These are phyloP conservation scores for Casuarina glauca DNA, from an alignment of 306 rosid species.

Conservation along the genomic window DNA sequence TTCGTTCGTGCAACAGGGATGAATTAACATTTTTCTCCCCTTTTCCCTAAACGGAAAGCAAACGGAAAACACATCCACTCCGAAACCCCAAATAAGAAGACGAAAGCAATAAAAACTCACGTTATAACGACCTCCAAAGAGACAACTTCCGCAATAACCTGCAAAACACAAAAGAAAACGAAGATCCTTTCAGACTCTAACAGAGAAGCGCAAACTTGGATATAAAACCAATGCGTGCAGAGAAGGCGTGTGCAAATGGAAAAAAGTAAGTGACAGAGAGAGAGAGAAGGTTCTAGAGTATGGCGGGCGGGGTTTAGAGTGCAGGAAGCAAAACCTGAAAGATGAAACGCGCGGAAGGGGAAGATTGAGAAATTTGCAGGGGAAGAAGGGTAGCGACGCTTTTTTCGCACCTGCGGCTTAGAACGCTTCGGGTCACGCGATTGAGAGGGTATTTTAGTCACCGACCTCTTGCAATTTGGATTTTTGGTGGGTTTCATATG, in stretches of 20 bases:
- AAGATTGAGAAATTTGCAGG: slow-evolving; percentile 28
- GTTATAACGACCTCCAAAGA: slow-evolving; percentile 5
- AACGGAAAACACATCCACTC: not conserved
- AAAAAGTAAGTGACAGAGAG: not conserved
- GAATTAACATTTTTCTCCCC: too few species aligned
- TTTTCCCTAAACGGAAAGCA: not conserved
- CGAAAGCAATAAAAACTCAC: slow-evolving; percentile 18
- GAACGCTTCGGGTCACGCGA: slow-evolving; percentile 25
- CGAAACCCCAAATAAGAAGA: not conserved
- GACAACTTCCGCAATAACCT: slow-evolving; percentile 2
- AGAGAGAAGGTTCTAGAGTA: not conserved
- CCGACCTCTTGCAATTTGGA: not conserved
- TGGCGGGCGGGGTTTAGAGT: slow-evolving; percentile 24
- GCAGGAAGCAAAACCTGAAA: slow-evolving; percentile 42
- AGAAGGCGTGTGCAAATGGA: not conserved
- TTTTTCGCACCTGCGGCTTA: not conserved
- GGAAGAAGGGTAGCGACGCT: slow-evolving; percentile 29
- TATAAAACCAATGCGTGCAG: not conserved
- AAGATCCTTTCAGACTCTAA: not conserved
- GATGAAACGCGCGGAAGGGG: slow-evolving; percentile 34
- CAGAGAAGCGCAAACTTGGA: not conserved
- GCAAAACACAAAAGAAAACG: not conserved
- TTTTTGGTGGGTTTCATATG: too few species aligned
- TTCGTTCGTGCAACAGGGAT: too few species aligned
- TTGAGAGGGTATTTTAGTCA: slow-evolving; percentile 39